Conservation (phyloP, 2,329 filamentous ascomycete genomes). For the Pezicula rhizophila region DNA sequence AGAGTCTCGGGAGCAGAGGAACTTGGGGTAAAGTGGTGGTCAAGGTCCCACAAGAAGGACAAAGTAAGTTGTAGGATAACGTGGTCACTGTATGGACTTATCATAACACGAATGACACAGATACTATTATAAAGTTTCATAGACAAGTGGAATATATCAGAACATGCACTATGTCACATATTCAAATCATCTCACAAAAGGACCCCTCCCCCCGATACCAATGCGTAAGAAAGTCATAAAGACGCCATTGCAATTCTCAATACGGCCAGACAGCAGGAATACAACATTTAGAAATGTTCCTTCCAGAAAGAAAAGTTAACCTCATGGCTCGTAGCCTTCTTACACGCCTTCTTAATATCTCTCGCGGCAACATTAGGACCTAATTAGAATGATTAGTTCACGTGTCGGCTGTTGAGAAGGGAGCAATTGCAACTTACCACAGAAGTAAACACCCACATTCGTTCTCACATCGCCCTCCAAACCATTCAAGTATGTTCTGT, state of each 20-base stretch:
- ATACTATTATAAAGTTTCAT: neutral
- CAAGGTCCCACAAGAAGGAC: constrained; percentile 65
- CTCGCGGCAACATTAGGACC: constrained; percentile 51
- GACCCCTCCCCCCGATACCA: constrained; percentile 9
- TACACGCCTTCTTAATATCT: constrained; percentile 78
- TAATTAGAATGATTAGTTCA: constrained; percentile 4
- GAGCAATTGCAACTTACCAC: constrained; percentile 67
- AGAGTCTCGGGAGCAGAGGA: constrained; percentile 70
- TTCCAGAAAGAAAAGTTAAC: constrained; percentile 99
- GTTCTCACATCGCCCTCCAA: constrained; percentile 71
- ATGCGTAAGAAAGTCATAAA: constrained; percentile 1
- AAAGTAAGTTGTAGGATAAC: constrained; percentile 44
- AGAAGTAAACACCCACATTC: constrained; percentile 96
- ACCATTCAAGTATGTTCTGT: constrained; percentile 79
- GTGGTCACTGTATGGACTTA: neutral
- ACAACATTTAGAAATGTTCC: constrained; percentile 66
- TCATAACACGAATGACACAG: neutral
- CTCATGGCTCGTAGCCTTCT: constrained; percentile 64
- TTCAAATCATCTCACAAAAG: neutral
- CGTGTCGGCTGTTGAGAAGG: constrained; percentile 11
- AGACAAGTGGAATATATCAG: neutral
- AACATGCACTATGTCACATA: neutral
- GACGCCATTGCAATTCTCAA: neutral
- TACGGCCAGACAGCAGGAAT: too few species aligned
- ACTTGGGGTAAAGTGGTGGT: constrained; percentile 98